These are phyloP conservation scores for Rhodotorula kratochvilovae DNA, from an alignment of 768 basidiomycete genomes.

Conservation along the genomic window DNA sequence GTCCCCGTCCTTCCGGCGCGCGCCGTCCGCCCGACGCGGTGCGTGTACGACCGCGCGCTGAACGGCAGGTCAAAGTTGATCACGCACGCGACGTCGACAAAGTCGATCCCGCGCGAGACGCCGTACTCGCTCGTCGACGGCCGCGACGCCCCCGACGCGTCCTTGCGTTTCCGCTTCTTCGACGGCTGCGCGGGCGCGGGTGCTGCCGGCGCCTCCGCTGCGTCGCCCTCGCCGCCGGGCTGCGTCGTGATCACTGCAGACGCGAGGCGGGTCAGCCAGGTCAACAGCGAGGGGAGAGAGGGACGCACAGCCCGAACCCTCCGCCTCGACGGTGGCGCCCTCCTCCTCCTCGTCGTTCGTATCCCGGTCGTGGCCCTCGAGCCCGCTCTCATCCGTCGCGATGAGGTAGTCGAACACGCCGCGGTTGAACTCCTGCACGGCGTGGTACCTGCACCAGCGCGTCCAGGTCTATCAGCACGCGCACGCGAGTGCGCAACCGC, in stretches of 20 bases:
- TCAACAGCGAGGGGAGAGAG: not conserved
- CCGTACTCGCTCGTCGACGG: conserved; percentile 70
- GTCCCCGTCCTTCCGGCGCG: conserved; percentile 91
- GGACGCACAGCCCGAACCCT: conserved; percentile 12
- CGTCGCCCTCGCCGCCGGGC: conserved; percentile 4
- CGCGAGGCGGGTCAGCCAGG: not conserved
- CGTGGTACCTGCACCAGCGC: conserved; percentile 87
- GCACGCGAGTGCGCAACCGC: too few species aligned
- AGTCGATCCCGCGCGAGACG: conserved; percentile 92
- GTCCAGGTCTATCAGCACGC: too few species aligned
- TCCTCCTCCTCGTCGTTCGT: conserved; percentile 51
- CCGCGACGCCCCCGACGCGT: conserved; percentile 53
- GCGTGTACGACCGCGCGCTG: conserved; percentile 81
- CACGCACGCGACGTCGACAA: conserved; percentile 92
- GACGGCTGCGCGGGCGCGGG: conserved; percentile 14
- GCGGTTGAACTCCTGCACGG: conserved; percentile 96
- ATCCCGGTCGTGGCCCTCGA: conserved; percentile 55
- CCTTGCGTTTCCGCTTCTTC: conserved; percentile 51
- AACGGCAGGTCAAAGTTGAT: conserved; percentile 97
- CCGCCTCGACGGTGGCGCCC: conserved; percentile 44
- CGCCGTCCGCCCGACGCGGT: conserved; percentile 92
- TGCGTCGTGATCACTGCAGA: conserved; percentile 41
- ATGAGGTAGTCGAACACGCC: conserved; percentile 99
- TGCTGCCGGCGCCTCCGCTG: not conserved
- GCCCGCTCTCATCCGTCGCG: conserved; percentile 83